Percentiles rank a stretch among this genome's conserved stretches.
Conservation (phyloP, 306 rosid genomes). For the Castanea crenata region DNA sequence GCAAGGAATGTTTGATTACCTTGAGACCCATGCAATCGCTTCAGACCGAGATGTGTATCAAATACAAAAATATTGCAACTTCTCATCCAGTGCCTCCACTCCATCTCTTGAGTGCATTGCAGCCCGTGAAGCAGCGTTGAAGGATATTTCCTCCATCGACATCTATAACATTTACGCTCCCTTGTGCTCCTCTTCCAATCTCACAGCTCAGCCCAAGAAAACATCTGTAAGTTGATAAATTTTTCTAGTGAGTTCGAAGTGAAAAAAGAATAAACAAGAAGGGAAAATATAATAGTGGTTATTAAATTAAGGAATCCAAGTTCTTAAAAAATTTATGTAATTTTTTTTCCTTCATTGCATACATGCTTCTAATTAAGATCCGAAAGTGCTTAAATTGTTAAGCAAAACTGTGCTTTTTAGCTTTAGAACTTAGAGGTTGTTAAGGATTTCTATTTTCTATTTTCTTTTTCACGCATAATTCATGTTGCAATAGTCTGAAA, state of each 20-base stretch:
- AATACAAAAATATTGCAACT: slow-evolving; percentile 39
- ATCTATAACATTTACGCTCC: slow-evolving; percentile 75
- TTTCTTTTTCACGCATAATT: no score
- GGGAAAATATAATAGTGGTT: no score
- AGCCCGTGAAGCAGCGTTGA: neutral
- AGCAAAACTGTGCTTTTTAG: no score
- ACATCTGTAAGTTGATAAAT: slow-evolving; percentile 40
- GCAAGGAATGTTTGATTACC: slow-evolving; percentile 56
- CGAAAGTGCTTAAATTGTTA: no score
- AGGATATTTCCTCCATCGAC: slow-evolving; percentile 21
- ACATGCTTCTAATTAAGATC: no score
- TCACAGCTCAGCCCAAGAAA: slow-evolving; percentile 53
- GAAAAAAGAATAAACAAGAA: no score
- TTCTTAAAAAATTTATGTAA: no score
- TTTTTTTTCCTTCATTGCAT: no score
- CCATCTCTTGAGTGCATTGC: slow-evolving; percentile 21
- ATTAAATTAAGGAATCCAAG: no score
- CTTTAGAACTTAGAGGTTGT: no score
- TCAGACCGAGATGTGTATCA: slow-evolving; percentile 23
- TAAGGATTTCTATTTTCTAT: no score
- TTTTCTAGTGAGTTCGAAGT: neutral
- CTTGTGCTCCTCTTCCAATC: slow-evolving; percentile 28
- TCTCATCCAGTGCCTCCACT: slow-evolving; percentile 24
- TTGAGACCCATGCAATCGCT: slow-evolving; percentile 54
- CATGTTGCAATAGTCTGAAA: no score